Base-by-base conservation (phyloP, 495 filamentous ascomycete genomes). In the Podospora pseudoanserina region DNA sequence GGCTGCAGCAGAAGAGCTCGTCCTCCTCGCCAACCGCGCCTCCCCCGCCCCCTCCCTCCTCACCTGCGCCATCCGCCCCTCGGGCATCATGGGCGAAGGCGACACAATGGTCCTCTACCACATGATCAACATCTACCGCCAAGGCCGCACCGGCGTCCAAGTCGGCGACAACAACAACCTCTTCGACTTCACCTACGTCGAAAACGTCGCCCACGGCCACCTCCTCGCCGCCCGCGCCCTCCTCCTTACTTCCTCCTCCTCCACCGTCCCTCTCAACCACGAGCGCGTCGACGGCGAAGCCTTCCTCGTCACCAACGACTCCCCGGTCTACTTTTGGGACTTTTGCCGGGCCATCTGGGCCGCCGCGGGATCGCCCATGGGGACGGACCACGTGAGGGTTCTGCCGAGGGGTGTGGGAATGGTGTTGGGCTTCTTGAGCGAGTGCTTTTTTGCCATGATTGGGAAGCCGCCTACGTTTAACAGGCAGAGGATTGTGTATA, bases 271-370 rank as follows among this genome's bases (percentile, higher is more conserved):
- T 11, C 83, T 94, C 27, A 88, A 91, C 76, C 80, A 89, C 74
- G 92, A 96, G 79, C 84, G 83, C 30, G 92, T 97, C 15, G 95
- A 97, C 75, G 95, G 95, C 54, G 93, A 98, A 78, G 90, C 91
- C 26, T 99, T 98, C 86, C 87, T 97, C 77, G 89, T 99, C 78
- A 98, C 95, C 68, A 98, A 99, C 77, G 94, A 91, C 74, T 83
- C 85, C 65, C 95, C 95, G 0, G 83, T 96, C 26, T 97, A 96
- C 75, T 99, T 99, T 84, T 99, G 94, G 94, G 96, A 99, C 75
- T 90, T 94, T 73, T 85, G 88, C 49, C 89, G 92, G 54, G 84
- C 86, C 54, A 85, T 94, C 34, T 98, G 93, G 93, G 85, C 83
- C 5, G 82, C 88, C n/a, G 88, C 87, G 15, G 88, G 88, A 53